Evolutionary conservation across 2,329 filamentous ascomycete species (phyloP).

Genomic region (Clonostachys chloroleuca): DNA sequence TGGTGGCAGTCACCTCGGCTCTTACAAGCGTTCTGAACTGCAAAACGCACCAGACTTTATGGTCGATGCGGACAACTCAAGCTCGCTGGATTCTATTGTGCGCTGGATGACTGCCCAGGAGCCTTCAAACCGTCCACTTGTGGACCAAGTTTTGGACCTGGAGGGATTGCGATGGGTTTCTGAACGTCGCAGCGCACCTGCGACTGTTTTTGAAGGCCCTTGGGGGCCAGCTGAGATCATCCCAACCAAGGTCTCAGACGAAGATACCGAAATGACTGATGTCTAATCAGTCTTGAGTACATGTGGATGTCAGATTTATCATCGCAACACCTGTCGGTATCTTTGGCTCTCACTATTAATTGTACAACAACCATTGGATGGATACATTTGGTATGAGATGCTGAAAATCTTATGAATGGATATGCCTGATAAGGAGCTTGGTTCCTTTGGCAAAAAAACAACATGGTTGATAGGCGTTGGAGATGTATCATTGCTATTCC

Average conservation of each 20-base stretch:
- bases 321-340: no score
- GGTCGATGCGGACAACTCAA: constrained; percentile 66
- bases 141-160: constrained; percentile 67
- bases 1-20: constrained; percentile 32
- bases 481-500: no score
- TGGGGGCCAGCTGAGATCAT: constrained; percentile 74
- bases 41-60: constrained; percentile 79
- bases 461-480: no score
- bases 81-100: constrained; percentile 80
- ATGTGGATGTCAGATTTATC: no score
- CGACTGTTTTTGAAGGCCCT: constrained; percentile 94
- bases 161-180: constrained; percentile 79
- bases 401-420: neutral
- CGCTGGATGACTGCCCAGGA: constrained; percentile 82
- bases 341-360: no score
- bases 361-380: neutral
- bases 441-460: no score
- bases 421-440: neutral
- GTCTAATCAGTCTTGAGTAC: constrained; percentile 16
- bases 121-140: constrained; percentile 67
- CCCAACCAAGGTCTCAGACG: constrained; percentile 23
- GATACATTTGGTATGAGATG: neutral
- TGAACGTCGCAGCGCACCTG: constrained; percentile 72
- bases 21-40: constrained; percentile 43
- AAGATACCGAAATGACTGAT: constrained; percentile 57